Evolutionary conservation across 148 eudicot genomes (phyloP), one percentile per base, ranked within the genome.

Genomic region (Heliosperma pusillum): DNA sequence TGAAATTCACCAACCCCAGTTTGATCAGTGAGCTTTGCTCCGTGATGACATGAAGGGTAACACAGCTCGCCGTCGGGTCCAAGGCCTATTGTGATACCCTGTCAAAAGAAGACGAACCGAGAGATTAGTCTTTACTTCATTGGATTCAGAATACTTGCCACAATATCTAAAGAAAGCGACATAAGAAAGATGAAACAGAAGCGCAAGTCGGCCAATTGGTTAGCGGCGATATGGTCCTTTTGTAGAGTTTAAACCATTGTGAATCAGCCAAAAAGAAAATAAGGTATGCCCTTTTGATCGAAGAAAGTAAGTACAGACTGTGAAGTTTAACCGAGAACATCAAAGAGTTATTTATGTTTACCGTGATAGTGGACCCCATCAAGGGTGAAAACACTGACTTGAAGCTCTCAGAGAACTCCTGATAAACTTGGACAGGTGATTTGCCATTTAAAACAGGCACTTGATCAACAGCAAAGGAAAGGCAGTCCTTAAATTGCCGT

Each of bases 51-150:
- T 61, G 90, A 89, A 21, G 98, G 98, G 79, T 88, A 93, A 10
- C 89, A 85, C 55, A 93, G 97, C 78, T 93, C 97, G 9, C 98
- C 98, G 68, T 88, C 88, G 13, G 98, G 98, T 76, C 98, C 98
- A 19, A 93, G 86, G 52, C 98, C 97, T 70, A 93, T 66, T 30
- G 90, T 77, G 56, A 91, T 67, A 7, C 90, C 97, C 97, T 91
- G 85, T 65, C 75, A 63, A 82, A 21, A n/a, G 55, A 47, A 72
- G 70, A 45, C 29, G 47, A 76, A 15, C 45, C 7, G 12, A 78
- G 13, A 4, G 15, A 25, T 67, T 58, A 44, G 59, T 21, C 64
- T 47, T 1, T 0, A 47, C 15, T 47, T 0, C 15, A 47, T 47
- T 2, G 2, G 1, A 10, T 47, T 12, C 16, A 47, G 1, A 10